Evolutionary conservation across 2,329 filamentous ascomycete species (phyloP).

Genomic region (Xylariaceae sp.): DNA sequence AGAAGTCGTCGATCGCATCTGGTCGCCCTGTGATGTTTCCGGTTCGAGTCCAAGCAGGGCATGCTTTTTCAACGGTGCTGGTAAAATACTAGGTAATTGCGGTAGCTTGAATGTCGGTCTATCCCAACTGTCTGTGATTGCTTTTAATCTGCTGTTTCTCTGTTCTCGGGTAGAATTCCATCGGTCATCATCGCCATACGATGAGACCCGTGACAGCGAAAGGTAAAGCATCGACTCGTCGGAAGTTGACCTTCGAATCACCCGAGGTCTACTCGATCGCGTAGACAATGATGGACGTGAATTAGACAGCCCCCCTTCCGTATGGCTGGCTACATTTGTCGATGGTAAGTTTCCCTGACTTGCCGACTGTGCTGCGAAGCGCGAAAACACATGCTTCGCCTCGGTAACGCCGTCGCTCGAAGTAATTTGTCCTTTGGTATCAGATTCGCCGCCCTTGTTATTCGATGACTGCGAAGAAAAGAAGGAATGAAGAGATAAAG

Average conservation of each 20-base stretch:
- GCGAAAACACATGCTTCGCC: conserved; percentile 17
- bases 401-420: conserved; percentile 19
- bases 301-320: conserved; percentile 11
- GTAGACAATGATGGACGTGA: conserved; percentile 23
- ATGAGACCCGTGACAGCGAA: conserved; percentile 71
- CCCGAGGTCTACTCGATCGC: conserved; percentile 28
- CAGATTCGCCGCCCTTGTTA: conserved; percentile 24
- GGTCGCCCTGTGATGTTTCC: conserved; percentile 17
- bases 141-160: conserved; percentile 84
- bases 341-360: conserved; percentile 12
- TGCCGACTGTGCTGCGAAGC: conserved; percentile 1
- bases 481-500: conserved; percentile 46
- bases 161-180: conserved; percentile 78
- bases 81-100: conserved; percentile 51
- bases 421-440: conserved; percentile 23
- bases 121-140: conserved; percentile 83
- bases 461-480: conserved; percentile 35
- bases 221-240: conserved; percentile 76
- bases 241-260: conserved; percentile 59
- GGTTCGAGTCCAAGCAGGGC: conserved; percentile 23
- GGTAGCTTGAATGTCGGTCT: conserved; percentile 69
- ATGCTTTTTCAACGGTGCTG: conserved; percentile 29
- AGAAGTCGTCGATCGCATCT: conserved; percentile 17
- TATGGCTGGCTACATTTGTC: conserved; percentile 6
- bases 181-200: conserved; percentile 74